These are phyloP conservation scores for Clohesyomyces aquaticus DNA, from an alignment of 495 filamentous ascomycete species.

Conservation along the genomic window DNA sequence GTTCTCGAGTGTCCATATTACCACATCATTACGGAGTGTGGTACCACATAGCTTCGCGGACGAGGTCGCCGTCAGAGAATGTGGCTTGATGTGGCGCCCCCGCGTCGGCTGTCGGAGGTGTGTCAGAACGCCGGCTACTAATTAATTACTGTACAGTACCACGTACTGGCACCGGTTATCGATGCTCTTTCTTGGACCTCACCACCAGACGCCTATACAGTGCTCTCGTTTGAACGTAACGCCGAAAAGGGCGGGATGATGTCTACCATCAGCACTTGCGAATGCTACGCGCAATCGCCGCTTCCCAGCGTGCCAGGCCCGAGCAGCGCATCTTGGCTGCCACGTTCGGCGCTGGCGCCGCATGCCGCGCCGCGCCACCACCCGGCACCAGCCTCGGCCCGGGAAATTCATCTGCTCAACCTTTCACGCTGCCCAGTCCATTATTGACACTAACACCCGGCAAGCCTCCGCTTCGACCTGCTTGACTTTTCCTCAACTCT, in stretches of 20 bases:
- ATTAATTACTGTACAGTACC: too few relatives aligned
- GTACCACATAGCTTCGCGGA: background rate
- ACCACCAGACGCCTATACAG: background rate
- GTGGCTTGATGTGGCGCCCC: constrained; percentile 31
- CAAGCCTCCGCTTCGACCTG: background rate
- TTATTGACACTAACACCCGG: background rate
- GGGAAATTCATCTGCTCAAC: background rate
- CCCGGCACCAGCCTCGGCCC: background rate
- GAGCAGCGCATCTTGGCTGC: constrained; percentile 3
- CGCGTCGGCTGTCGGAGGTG: constrained; percentile 10
- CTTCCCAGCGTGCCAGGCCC: background rate
- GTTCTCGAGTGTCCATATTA: too few relatives aligned
- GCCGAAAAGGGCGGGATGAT: background rate
- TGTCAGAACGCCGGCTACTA: too few relatives aligned
- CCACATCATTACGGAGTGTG: too few relatives aligned
- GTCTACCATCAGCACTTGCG: constrained; percentile 12
- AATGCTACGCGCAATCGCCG: constrained; percentile 29
- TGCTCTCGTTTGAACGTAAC: background rate
- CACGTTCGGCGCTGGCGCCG: background rate
- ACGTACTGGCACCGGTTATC: too few relatives aligned
- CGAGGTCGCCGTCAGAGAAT: constrained; percentile 1
- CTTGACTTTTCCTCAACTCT: background rate
- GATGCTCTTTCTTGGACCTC: too few relatives aligned
- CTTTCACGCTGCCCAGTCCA: background rate
- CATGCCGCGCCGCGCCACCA: background rate